phyloP scores from a whole-genome alignment of 371 early-diverging fungal species.

The Actinomortierella ambigua region DNA sequence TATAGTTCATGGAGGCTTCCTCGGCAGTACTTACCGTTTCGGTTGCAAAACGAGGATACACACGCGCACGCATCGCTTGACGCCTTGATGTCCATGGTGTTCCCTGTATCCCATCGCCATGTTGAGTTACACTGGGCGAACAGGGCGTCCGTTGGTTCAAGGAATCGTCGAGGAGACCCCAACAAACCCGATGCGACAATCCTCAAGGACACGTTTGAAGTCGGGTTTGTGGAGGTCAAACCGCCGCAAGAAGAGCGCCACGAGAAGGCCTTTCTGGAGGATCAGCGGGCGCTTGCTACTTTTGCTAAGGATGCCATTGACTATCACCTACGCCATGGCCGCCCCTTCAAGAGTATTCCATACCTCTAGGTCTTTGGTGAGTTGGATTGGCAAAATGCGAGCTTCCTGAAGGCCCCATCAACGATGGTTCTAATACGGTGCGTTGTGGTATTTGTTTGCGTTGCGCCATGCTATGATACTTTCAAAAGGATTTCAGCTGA shows the following conservation, averaged over 20 bases:
- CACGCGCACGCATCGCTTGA: background rate
- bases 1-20: background rate
- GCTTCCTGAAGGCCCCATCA: background rate
- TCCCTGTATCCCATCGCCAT: background rate
- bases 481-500: background rate
- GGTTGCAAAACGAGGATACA: background rate
- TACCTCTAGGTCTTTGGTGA: background rate
- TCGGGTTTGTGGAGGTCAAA: slow-evolving; percentile 2
- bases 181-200: background rate
- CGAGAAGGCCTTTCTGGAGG: background rate
- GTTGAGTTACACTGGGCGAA: background rate
- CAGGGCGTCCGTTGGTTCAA: background rate
- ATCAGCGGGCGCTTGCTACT: background rate
- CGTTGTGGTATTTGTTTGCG: background rate
- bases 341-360: background rate
- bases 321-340: background rate
- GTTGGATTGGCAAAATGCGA: background rate
- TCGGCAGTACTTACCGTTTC: background rate
- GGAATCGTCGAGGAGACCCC: background rate
- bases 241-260: background rate
- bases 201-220: background rate
- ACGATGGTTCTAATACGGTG: background rate
- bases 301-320: background rate
- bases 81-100: background rate
- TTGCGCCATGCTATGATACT: no score